A percentile compares a stretch with the other conserved stretches of the same genome.
Conservation (phyloP, 805 yeast genomes). For the Candida maris region DNA sequence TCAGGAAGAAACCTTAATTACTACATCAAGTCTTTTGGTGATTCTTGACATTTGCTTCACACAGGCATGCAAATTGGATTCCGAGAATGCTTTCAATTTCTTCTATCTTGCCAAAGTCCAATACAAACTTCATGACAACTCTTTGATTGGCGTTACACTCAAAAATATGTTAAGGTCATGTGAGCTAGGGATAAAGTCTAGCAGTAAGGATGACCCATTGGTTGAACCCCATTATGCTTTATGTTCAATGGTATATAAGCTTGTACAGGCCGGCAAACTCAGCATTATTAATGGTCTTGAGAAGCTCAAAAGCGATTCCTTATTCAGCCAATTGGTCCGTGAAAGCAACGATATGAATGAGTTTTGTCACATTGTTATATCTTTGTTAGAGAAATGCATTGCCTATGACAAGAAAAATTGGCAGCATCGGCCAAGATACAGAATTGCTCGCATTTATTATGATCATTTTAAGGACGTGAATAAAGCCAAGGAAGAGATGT, state of each 20-base stretch:
- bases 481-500: conserved; percentile 63
- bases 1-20: conserved; percentile 20
- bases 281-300: conserved; percentile 35
- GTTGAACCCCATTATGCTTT: conserved; percentile 78
- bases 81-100: conserved; percentile 57
- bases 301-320: conserved; percentile 37
- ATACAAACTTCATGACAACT: conserved; percentile 40
- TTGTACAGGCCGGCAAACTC: conserved; percentile 38
- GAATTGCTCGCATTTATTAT: conserved; percentile 60
- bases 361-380: conserved; percentile 40
- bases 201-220: conserved; percentile 48
- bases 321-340: conserved; percentile 18
- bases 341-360: conserved; percentile 20
- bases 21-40: conserved; percentile 23
- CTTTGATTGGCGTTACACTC: conserved; percentile 30
- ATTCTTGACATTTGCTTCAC: conserved; percentile 41
- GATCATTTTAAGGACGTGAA: conserved; percentile 50
- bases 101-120: conserved; percentile 58
- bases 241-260: conserved; percentile 57
- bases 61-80: conserved; percentile 42
- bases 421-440: conserved; percentile 83
- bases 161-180: conserved; percentile 45
- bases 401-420: conserved; percentile 75
- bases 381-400: conserved; percentile 44
- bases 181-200: conserved; percentile 34